A percentile compares a stretch with the other conserved stretches of the same genome.
These are phyloP conservation scores for Chrysoporthe puriensis DNA, from an alignment of 2,329 filamentous ascomycete genomes.

Conservation along the genomic window DNA sequence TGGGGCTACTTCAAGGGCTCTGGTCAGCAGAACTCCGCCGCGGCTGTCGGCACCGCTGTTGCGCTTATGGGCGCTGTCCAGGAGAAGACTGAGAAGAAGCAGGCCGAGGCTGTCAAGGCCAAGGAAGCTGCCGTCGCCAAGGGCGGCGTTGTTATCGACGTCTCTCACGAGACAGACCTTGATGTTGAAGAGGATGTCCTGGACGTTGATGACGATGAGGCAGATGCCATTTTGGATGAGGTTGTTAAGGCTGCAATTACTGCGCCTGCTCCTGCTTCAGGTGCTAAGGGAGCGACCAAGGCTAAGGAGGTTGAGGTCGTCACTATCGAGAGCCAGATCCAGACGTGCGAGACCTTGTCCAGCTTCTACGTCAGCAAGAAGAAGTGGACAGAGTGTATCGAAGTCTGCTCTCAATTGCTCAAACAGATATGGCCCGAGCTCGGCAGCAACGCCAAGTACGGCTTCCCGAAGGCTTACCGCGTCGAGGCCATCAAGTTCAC, in stretches of 20 bases:
- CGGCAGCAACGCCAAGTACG: conserved; percentile 25
- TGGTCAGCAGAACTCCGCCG: conserved; percentile 29
- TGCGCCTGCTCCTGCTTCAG: conserved; percentile 13
- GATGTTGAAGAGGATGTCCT: conserved; percentile 24
- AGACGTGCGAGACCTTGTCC: conserved; percentile 29
- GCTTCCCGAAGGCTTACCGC: conserved; percentile 29
- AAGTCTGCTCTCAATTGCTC: conserved; percentile 28
- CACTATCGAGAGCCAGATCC: conserved; percentile 28
- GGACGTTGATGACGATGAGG: conserved; percentile 27
- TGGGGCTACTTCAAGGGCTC: conserved; percentile 31
- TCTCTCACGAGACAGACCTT: conserved; percentile 20
- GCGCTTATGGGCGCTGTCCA: conserved; percentile 28
- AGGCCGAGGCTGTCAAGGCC: conserved; percentile 25
- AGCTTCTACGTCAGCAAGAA: conserved; percentile 28
- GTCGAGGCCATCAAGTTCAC: conserved; percentile 28
- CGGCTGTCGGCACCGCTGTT: conserved; percentile 28
- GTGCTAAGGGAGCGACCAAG: conserved; percentile 18
- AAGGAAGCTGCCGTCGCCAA: conserved; percentile 22
- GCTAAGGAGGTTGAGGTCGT: conserved; percentile 26
- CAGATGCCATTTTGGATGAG: conserved; percentile 27
- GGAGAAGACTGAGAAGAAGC: conserved; percentile 26
- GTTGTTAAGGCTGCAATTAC: conserved; percentile 25
- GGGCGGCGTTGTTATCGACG: conserved; percentile 25
- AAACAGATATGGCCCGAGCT: conserved; percentile 31
- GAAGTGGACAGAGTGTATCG: conserved; percentile 28